phyloP scores from a whole-genome alignment of 495 filamentous ascomycete species.

The Podospora comata region DNA sequence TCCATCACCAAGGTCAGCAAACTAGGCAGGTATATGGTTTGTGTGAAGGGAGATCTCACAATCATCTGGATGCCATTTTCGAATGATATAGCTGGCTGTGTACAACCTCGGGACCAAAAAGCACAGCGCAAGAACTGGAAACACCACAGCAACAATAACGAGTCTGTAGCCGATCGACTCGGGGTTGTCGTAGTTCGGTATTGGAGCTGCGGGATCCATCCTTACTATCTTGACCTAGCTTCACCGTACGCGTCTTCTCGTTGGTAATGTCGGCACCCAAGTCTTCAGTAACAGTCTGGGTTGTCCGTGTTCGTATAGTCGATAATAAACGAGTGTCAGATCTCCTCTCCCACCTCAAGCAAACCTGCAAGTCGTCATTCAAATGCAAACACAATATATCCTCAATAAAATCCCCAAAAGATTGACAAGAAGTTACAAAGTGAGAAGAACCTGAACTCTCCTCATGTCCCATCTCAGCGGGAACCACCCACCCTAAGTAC shows the following conservation, averaged over 20 bases:
- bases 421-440: background rate
- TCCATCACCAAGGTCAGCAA: constrained; percentile 8
- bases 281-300: too few species aligned
- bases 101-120: constrained; percentile 26
- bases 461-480: background rate
- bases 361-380: background rate
- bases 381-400: background rate
- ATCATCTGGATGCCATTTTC: constrained; percentile 29
- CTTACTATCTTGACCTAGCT: background rate
- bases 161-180: constrained; percentile 24
- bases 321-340: too few species aligned
- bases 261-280: too few species aligned
- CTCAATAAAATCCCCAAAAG: background rate
- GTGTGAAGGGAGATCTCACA: constrained; percentile 18
- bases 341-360: background rate
- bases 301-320: too few species aligned
- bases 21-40: background rate
- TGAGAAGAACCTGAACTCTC: background rate
- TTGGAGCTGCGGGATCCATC: constrained; percentile 20
- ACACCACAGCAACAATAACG: constrained; percentile 21
- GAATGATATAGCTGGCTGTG: constrained; percentile 23
- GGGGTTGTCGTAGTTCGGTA: constrained; percentile 30
- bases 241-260: too few species aligned
- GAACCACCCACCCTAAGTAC: background rate
- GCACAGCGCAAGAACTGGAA: constrained; percentile 21